phyloP scores from a whole-genome alignment of 2,329 filamentous ascomycete genomes.

The Phoma sp. region DNA sequence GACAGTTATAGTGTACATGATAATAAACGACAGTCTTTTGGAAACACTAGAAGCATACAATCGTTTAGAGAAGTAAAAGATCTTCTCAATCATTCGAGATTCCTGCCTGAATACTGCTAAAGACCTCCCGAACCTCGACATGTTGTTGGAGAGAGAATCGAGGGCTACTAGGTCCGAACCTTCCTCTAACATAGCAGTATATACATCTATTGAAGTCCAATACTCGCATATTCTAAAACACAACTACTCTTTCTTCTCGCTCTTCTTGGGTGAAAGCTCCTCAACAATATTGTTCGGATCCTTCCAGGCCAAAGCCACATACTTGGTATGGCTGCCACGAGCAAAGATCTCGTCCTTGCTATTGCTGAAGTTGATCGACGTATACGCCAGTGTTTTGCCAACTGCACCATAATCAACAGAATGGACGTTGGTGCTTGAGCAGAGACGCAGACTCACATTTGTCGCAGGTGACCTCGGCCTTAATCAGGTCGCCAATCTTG shows the following conservation, averaged over 20 bases:
- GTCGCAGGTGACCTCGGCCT: constrained; percentile 68
- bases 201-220: no score
- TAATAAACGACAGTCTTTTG: no score
- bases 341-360: constrained; percentile 65
- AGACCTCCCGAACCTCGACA: no score
- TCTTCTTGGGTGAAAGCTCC: constrained; percentile 55
- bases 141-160: no score
- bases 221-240: not conserved
- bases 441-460: constrained; percentile 57
- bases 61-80: no score
- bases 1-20: no score
- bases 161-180: no score
- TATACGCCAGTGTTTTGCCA: constrained; percentile 70
- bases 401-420: constrained; percentile 48
- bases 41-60: no score
- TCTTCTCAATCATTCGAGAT: no score
- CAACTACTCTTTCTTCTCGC: constrained; percentile 30
- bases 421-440: not conserved
- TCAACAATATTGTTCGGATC: constrained; percentile 67
- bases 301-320: constrained; percentile 66
- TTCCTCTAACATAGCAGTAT: no score
- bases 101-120: no score
- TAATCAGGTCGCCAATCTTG: constrained; percentile 65
- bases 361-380: constrained; percentile 67
- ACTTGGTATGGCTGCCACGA: constrained; percentile 72